These are phyloP conservation scores for Hemisphaericaspora nanyangensis DNA, from an alignment of 805 yeast species.

Conservation along the genomic window DNA sequence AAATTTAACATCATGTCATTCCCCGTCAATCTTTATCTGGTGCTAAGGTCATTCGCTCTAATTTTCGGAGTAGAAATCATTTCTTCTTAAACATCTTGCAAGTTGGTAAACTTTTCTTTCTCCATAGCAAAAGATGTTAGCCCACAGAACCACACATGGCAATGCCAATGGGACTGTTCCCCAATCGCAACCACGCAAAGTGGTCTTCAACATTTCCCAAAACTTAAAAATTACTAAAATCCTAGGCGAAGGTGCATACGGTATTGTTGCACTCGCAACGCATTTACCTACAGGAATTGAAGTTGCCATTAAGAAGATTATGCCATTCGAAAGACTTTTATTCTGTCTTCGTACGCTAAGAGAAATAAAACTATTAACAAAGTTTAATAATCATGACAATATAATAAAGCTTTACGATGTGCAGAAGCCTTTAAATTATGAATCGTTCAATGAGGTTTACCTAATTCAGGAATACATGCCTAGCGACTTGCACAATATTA, in stretches of 20 bases:
- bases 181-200: constrained; percentile 7
- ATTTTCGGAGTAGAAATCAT: too few species aligned
- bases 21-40: too few species aligned
- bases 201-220: constrained; percentile 58
- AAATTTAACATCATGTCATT: too few species aligned
- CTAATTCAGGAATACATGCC: constrained; percentile 78
- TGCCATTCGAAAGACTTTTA: constrained; percentile 63
- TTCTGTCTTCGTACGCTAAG: constrained; percentile 68
- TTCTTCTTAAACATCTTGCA: too few species aligned
- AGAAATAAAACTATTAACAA: constrained; percentile 62
- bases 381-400: constrained; percentile 65
- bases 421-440: constrained; percentile 57
- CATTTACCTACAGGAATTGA: constrained; percentile 56
- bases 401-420: constrained; percentile 64
- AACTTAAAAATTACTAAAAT: constrained; percentile 57
- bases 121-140: neutral
- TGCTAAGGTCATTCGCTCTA: too few species aligned
- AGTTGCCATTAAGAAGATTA: constrained; percentile 77
- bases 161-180: neutral
- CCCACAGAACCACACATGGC: neutral
- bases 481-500: constrained; percentile 63
- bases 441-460: constrained; percentile 67
- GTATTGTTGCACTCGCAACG: constrained; percentile 67
- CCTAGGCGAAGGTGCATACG: constrained; percentile 81
- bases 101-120: too few species aligned